Conservation (phyloP, 495 filamentous ascomycete genomes). For the Xylaria palmicola region DNA sequence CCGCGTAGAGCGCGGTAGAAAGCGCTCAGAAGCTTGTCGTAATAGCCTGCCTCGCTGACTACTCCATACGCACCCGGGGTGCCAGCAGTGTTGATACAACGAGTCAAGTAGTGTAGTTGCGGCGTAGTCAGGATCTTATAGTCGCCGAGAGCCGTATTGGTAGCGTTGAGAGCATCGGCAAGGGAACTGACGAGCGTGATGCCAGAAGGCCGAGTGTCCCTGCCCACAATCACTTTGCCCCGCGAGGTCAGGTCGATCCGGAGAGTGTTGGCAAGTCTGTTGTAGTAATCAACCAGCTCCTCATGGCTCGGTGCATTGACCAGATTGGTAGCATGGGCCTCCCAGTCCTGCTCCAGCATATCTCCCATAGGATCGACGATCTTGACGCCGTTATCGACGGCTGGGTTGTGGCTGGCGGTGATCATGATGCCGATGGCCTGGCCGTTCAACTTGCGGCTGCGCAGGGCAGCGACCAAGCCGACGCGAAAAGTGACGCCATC, state of each 20-base stretch:
- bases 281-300: constrained; percentile 70
- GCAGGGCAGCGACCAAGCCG: constrained; percentile 83
- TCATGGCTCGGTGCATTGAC: constrained; percentile 79
- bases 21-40: constrained; percentile 80
- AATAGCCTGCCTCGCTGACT: constrained; percentile 86
- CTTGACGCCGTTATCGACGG: constrained; percentile 97
- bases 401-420: constrained; percentile 96
- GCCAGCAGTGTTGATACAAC: constrained; percentile 87
- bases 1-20: constrained; percentile 79
- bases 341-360: constrained; percentile 96
- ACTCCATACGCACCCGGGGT: constrained; percentile 82
- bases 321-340: constrained; percentile 78
- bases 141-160: constrained; percentile 71
- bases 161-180: constrained; percentile 71
- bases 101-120: constrained; percentile 93
- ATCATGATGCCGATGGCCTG: constrained; percentile 98
- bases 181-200: constrained; percentile 77
- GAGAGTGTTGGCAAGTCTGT: constrained; percentile 65
- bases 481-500: constrained; percentile 90
- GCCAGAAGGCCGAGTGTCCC: constrained; percentile 91
- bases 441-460: constrained; percentile 82
- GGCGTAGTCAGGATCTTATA: constrained; percentile 89
- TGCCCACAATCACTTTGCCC: constrained; percentile 81
- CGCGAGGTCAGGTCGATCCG: constrained; percentile 69
- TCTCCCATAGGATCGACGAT: constrained; percentile 97